Evolutionary conservation across 768 basidiomycete genomes (phyloP).

Genomic region (Amanita rubescens): DNA sequence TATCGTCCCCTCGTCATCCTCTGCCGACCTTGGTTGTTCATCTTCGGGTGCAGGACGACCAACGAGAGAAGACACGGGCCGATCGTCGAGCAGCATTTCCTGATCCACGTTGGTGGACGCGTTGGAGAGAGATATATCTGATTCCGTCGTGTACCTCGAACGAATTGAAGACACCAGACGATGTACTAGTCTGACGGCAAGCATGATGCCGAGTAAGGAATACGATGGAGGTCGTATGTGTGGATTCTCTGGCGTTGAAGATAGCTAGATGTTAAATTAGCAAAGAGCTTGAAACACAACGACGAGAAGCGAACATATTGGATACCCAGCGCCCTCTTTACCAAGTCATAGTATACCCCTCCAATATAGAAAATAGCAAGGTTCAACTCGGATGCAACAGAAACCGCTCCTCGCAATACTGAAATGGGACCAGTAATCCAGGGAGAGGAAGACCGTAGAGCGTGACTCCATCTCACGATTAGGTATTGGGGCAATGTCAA

Average conservation of each 20-base stretch:
- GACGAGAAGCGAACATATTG: constrained; percentile 44
- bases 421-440: constrained; percentile 26
- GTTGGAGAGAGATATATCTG: constrained; percentile 12
- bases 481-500: constrained; percentile 60
- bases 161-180: constrained; percentile 46
- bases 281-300: not conserved
- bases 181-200: constrained; percentile 56
- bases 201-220: constrained; percentile 73
- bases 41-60: constrained; percentile 41
- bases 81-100: constrained; percentile 49
- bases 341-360: constrained; percentile 72
- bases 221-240: constrained; percentile 76
- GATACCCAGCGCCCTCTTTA: constrained; percentile 59
- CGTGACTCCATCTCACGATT: constrained; percentile 40
- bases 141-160: constrained; percentile 11
- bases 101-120: constrained; percentile 15
- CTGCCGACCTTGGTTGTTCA: constrained; percentile 48
- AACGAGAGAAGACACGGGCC: constrained; percentile 51
- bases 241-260: constrained; percentile 63
- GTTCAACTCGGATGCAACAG: constrained; percentile 61
- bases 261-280: constrained; percentile 42
- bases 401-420: constrained; percentile 42
- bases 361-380: constrained; percentile 74
- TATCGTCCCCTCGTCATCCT: constrained; percentile 64
- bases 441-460: constrained; percentile 24